These are phyloP conservation scores for Eimeria necatrix DNA, from an alignment of 169 alveolate genomes.

Conservation along the genomic window DNA sequence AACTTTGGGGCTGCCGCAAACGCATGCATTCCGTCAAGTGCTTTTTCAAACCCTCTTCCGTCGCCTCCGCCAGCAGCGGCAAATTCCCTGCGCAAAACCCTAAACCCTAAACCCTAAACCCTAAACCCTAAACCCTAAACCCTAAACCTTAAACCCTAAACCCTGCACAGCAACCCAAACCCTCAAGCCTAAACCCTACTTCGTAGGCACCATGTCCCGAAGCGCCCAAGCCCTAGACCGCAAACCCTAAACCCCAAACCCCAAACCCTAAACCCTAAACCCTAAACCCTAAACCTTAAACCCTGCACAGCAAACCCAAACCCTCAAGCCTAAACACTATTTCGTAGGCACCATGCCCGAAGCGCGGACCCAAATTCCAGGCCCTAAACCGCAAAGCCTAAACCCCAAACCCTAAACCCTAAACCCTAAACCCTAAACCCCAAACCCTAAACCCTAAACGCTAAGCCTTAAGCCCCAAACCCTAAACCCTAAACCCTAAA, in stretches of 20 bases:
- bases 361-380: neutral
- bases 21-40: constrained; percentile 66
- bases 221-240: no score
- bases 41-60: constrained; percentile 75
- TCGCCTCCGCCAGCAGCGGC: constrained; percentile 68
- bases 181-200: neutral
- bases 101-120: neutral
- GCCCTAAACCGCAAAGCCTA: no score
- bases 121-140: neutral
- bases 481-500: neutral
- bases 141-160: neutral
- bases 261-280: no score
- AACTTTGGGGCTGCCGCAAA: neutral
- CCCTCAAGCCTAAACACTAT: no score
- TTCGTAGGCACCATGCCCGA: no score
- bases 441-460: no score
- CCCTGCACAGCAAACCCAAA: no score
- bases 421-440: no score
- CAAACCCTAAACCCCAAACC: no score
- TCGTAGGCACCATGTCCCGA: neutral
- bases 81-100: constrained; percentile 55
- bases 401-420: no score
- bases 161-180: no score
- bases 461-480: neutral
- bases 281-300: no score